Base-by-base conservation (phyloP, 352 stramenopile genomes). In the Phytophthora colocasiae region DNA sequence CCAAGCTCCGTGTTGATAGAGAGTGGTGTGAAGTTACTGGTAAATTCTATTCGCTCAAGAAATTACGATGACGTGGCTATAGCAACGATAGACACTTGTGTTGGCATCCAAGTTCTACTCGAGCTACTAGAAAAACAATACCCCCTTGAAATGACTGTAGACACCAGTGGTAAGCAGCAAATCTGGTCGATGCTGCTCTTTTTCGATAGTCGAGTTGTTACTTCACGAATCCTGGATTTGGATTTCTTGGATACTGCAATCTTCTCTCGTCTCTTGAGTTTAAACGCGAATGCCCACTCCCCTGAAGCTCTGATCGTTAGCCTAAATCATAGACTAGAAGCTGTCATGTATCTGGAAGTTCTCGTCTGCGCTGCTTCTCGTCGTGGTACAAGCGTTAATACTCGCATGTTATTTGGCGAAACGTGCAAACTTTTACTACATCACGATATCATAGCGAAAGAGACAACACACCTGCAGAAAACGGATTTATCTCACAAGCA, bases 121-220 rank as follows among this genome's bases (percentile, higher is more conserved):
- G 22, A 66, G 12, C 36, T 74, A 15, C 29, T 75, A 22, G 49
- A 11, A 29, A 36, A 19, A 3, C 10, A 34, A 1, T 12, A 49
- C 24, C 3, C 27, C 9, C 24, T 17, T 4, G 29, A 34, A 34
- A 60, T 47, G 4, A 46, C 50, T 6, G 26, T 68, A 11, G 29
- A 29, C 0, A 49, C 71, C 36, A 34, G 52, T 24, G 45, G 59
- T 29, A 80, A 80, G 22, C 67, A 71, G 31, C 53, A 61, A 15
- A 53, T 79, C 15, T 79, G 71, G 71, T 52, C 49, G 1, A 55
- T 58, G 38, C 11, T 79, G 19, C 55, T 79, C 4, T 59, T 51
- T 17, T 56, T 79, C 34, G 43, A 79, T 45, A 68, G 39, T 22
- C 53, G 54, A 1, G 12, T 34, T 2, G 26, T 79, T 3, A 65